phyloP scores from a whole-genome alignment of 2,329 filamentous ascomycete genomes.

The Sodiomyces alkalinus region DNA sequence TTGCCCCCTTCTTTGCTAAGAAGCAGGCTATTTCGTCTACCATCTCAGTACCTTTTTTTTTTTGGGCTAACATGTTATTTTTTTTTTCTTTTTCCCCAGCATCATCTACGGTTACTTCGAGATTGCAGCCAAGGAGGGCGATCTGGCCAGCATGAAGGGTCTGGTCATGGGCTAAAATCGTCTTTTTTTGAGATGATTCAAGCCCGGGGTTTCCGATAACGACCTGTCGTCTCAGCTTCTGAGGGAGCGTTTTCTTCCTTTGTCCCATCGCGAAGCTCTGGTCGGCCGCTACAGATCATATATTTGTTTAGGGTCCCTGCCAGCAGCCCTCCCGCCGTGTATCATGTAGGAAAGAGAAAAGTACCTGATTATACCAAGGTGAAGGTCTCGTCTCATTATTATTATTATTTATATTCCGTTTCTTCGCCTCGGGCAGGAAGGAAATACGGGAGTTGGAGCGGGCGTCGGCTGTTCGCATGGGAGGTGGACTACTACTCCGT shows the following conservation, averaged over 20 bases:
- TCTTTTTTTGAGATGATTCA: constrained; percentile 1
- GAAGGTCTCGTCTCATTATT: no score
- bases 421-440: no score
- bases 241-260: constrained; percentile 2
- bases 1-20: constrained; percentile 20
- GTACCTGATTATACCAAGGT: no score
- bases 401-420: no score
- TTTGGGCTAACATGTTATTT: no score
- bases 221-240: not conserved
- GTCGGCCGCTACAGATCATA: constrained; percentile 1
- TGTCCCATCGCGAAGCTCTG: constrained; percentile 2
- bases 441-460: no score
- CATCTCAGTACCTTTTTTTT: no score
- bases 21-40: no score
- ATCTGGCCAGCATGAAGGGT: constrained; percentile 69
- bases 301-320: no score
- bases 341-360: constrained; percentile 3
- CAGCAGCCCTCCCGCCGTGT: constrained; percentile 1
- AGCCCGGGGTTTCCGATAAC: no score
- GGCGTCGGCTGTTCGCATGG: no score
- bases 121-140: constrained; percentile 96
- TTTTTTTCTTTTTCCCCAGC: constrained; percentile 29
- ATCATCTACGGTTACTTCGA: constrained; percentile 99
- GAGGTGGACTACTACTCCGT: no score
- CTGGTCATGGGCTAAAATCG: constrained; percentile 56